Percentiles rank a stretch among this genome's conserved stretches.
Evolutionary conservation across 768 basidiomycete species (phyloP).

Genomic region (Ramaria rubella): DNA sequence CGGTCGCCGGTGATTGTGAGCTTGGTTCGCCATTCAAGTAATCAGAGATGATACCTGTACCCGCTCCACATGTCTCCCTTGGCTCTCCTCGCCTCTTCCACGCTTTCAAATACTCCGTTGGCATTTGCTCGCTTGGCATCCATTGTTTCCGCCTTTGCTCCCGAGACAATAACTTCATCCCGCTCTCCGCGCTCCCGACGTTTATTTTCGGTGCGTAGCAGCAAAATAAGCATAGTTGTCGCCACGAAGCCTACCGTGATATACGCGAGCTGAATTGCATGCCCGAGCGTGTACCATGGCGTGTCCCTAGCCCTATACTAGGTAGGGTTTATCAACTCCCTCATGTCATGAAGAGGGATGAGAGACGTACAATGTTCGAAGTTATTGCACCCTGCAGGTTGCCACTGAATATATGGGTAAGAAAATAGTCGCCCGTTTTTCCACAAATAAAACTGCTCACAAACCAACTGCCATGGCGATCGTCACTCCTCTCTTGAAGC

Average conservation of each 20-base stretch:
- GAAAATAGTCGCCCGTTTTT: constrained; percentile 16
- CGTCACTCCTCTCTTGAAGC: constrained; percentile 65
- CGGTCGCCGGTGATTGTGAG: no score
- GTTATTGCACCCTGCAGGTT: constrained; percentile 66
- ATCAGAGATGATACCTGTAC: constrained; percentile 57
- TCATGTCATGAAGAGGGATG: background rate
- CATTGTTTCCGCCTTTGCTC: background rate
- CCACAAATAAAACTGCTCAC: constrained; percentile 13
- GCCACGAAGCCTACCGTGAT: constrained; percentile 58
- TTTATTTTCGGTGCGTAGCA: constrained; percentile 53
- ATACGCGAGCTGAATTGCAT: constrained; percentile 63
- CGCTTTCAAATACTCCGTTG: constrained; percentile 3
- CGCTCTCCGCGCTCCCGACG: constrained; percentile 59
- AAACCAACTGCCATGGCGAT: constrained; percentile 66
- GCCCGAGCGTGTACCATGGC: constrained; percentile 66
- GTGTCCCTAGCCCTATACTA: constrained; percentile 59
- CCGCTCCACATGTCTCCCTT: constrained; percentile 75
- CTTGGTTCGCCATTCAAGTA: background rate
- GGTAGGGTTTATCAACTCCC: background rate
- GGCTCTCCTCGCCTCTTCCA: constrained; percentile 47
- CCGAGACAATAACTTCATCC: constrained; percentile 49
- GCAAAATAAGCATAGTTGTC: constrained; percentile 40
- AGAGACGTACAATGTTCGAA: constrained; percentile 52
- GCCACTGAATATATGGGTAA: constrained; percentile 28
- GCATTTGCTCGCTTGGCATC: background rate